Evolutionary conservation across 331 rosid species (phyloP), one percentile per base, ranked within the genome.

Genomic region (Telfairia occidentalis): DNA sequence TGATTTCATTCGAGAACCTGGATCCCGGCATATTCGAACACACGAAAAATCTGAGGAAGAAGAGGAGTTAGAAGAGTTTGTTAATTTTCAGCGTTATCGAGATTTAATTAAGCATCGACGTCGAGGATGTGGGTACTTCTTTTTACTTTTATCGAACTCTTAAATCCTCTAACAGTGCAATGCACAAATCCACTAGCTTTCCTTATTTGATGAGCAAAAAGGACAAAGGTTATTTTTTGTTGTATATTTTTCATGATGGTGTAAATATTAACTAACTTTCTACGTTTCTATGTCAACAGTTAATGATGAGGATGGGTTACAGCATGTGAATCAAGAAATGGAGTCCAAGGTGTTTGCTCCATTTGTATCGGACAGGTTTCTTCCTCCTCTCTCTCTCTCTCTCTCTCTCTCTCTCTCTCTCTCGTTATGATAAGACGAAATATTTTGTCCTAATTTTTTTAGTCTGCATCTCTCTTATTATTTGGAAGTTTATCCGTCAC

Each of bases 121-220:
- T 85, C 92, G 99, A 95, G 99, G 99, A 95, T 95, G 97, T 92
- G 96, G 97, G 99, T 95, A 95, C 96, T 90, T 95, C 71, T 78
- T 67, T 91, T 84, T 46, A 79, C 85, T 83, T 87, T 75, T 74
- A 78, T 81, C 78, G 71, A 77, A 48, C 83, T 76, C 78, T 82
- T 84, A 79, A 83, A 82, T 77, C 83, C 84, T 55, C 50, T 75
- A 84, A 66, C 77, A 67, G 78, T 81, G 71, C 58, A 29, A 61
- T 69, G 49, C 74, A 69, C 71, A 45, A 59, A 65, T 77, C 60
- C 74, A 69, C 75, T 53, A 37, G 49, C 72, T 61, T 24, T 80
- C 38, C 55, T 38, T 67, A 48, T 67, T 13, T 9, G 52, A 26
- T 16, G 57, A 43, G 43, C 59, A 12, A 46, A 28, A 45, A 19